These are phyloP conservation scores for Talaromyces sp. DNA, from an alignment of 2,329 filamentous ascomycete species.

Conservation along the genomic window DNA sequence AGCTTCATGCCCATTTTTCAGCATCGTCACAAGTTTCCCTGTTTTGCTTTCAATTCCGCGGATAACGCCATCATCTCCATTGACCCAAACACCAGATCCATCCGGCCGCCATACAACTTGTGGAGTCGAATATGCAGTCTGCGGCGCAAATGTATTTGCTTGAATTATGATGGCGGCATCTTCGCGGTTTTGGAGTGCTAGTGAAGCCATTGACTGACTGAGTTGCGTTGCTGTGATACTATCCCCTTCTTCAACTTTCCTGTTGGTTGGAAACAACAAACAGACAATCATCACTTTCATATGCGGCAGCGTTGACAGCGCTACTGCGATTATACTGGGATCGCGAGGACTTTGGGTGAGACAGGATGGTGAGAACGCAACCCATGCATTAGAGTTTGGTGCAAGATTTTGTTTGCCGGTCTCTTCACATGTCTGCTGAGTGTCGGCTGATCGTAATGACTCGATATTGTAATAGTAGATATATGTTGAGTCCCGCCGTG, in stretches of 20 bases:
- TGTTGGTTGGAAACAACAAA: constrained; percentile 51
- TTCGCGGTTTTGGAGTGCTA: constrained; percentile 56
- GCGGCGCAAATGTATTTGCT: constrained; percentile 60
- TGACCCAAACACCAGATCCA: constrained; percentile 63
- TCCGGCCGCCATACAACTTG: constrained; percentile 62
- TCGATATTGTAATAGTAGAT: constrained; percentile 54
- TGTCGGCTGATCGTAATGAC: background rate
- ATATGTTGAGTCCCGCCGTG: constrained; percentile 58
- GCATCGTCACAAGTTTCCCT: constrained; percentile 54
- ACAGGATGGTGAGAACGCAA: constrained; percentile 60
- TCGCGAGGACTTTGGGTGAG: constrained; percentile 58
- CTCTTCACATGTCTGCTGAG: constrained; percentile 36
- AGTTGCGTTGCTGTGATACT: constrained; percentile 46
- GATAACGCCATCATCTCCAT: constrained; percentile 63
- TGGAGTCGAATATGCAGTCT: constrained; percentile 63
- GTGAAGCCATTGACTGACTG: constrained; percentile 52
- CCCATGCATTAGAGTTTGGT: constrained; percentile 63
- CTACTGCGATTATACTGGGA: constrained; percentile 56
- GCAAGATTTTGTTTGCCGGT: constrained; percentile 61
- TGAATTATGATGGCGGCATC: constrained; percentile 61
- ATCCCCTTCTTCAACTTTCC: background rate
- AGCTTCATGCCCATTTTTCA: constrained; percentile 55
- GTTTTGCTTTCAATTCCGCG: constrained; percentile 59
- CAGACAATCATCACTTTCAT: constrained; percentile 63
- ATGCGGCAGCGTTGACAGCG: constrained; percentile 60